Evolutionary conservation across 768 basidiomycete species (phyloP), one percentile per base, ranked within the genome.

Genomic region (Tephrocybe sp.): DNA sequence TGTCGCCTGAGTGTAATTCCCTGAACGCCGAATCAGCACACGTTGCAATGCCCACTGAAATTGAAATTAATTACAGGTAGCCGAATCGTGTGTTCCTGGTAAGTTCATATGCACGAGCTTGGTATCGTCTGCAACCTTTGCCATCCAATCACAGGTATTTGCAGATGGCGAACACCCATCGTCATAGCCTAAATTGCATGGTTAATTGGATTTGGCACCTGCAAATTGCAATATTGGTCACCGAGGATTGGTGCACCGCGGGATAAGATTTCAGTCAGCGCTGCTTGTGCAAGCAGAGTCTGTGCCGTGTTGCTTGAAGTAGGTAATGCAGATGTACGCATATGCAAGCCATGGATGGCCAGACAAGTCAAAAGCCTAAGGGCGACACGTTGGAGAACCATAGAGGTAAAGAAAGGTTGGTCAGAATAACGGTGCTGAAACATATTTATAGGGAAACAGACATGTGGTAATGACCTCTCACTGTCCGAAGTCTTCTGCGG

Each of bases 71-170:
- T 26, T 60, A 74, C 76, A 74, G 10, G 78, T 78, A 1, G 73
- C 65, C 0, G 76, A 66, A 60, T 80, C 78, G 52, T 80, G 78
- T 2, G 74, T 76, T 23, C 77, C 78, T 10, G 77, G 78, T n/a
- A 80, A 55, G 55, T 77, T 79, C 73, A 79, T 74, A 35, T 72
- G 70, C 8, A 75, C 73, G 1, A 80, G 59, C 48, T 60, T 63
- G 0, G 72, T 78, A 35, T 56, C 67, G 54, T 78, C 77, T 2
- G 70, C 60, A 32, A 76, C 49, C 23, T 62, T 67, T 6, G 72
- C 67, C 78, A 79, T 77, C 77, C 75, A 76, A 51, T 77, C 59
- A 56, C 67, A 72, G 1, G 72, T 74, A 38, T 65, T 66, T 4
- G 65, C 60, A 13, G 54, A 51, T 46, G 61, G 65, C 0, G 66